These are phyloP conservation scores for Seiridium cupressi DNA, from an alignment of 2,329 filamentous ascomycete genomes.

Conservation along the genomic window DNA sequence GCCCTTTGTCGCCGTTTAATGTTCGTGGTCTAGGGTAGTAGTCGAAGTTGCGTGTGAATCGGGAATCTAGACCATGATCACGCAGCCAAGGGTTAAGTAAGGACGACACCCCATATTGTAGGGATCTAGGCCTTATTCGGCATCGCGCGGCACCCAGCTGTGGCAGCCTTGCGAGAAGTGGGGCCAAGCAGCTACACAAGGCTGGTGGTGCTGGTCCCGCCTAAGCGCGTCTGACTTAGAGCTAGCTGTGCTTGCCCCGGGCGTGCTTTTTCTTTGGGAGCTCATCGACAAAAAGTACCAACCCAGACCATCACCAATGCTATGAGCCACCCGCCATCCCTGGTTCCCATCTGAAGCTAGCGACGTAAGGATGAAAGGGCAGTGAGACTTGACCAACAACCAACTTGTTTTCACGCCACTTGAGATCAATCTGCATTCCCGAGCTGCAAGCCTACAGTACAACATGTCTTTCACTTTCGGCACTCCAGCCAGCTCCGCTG, in stretches of 20 bases:
- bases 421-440: constrained; percentile 8
- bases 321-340: neutral
- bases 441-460: constrained; percentile 10
- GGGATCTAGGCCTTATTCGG: no score
- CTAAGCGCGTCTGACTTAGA: neutral
- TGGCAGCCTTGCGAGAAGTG: neutral
- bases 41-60: neutral
- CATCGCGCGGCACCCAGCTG: no score
- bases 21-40: neutral
- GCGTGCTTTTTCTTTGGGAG: neutral
- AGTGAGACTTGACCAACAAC: constrained; percentile 4
- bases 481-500: constrained; percentile 21
- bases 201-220: neutral
- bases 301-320: no score
- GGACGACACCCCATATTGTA: no score
- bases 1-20: neutral
- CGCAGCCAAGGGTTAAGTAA: neutral
- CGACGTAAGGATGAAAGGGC: constrained; percentile 2
- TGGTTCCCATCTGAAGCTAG: neutral
- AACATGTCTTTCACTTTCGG: constrained; percentile 34
- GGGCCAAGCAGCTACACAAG: neutral
- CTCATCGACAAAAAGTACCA: neutral
- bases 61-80: neutral
- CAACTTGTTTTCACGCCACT: neutral
- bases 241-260: neutral